Evolutionary conservation across 2,329 filamentous ascomycete genomes (phyloP), one percentile per base, ranked within the genome.

Genomic region (Fusarium fracticaudum): DNA sequence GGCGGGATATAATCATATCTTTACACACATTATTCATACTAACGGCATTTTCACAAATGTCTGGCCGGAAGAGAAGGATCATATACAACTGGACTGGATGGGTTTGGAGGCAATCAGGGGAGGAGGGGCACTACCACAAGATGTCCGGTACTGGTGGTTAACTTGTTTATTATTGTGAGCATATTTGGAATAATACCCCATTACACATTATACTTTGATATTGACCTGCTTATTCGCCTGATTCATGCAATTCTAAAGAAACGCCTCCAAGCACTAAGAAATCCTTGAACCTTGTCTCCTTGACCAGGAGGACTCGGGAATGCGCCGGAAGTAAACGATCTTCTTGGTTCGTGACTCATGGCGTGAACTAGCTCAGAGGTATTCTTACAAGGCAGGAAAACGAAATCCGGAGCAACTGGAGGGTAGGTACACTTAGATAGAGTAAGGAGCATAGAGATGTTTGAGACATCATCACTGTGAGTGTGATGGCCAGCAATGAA

Each of bases 151-250:
- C 73, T 77, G 57, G 69, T 77, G 76, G 71, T 76, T 71, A 69
- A 54, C 66, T 72, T 69, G 67, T 72, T 68, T 64, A 73, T 74
- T 75, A 74, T 66, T 70, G 67, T 76, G 66, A 78, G 64, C 74
- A 76, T 75, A 77, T 74, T 76, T 78, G 73, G 76, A 78, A 78
- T 74, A 78, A 78, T 78, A 78, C 76, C 76, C 76, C 66, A 73
- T 67, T 76, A 73, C 73, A 77, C 59, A 64, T 71, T 59, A 40
- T 33, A 40, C 44, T 38, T 60, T 17, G 33, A 38, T 31, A n/a
- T 60, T 22, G 22, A 12, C 29, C n/a, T 60, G 26, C 31, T n/a
- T 15, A 20, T 24, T 29, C 11, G 31, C 22, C 57, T 51, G 41
- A 37, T 37, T 51, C 43, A 31, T 29, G 57, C 7, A 24, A 20